Evolutionary conservation across 768 basidiomycete species (phyloP), one percentile per base, ranked within the genome.

Genomic region (Pleurotus platypus): DNA sequence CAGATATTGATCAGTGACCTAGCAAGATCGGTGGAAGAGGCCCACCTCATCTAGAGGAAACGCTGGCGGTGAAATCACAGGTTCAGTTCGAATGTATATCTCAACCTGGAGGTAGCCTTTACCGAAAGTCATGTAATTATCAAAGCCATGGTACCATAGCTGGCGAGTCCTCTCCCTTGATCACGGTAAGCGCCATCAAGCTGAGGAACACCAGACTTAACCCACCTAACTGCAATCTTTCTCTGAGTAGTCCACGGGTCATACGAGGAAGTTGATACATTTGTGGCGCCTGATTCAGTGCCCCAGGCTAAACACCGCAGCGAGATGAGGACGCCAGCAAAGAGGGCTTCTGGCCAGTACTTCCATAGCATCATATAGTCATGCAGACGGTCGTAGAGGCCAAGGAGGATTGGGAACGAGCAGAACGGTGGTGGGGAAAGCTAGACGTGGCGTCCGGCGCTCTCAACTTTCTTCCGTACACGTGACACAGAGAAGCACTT

Each of bases 71-170:
- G 53, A 16, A 24, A 12, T 49, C 47, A n/a, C 59, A 62, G 67
- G 62, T 67, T 48, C 56, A 61, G 30, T 35, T 35, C 49, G 59
- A 53, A 57, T n/a, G 56, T 57, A 45, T 27, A 56, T 24, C 43
- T 51, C 20, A 24, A 49, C 27, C 49, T 46, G 20, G 3, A 40
- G 38, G 49, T 22, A 40, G 39, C 64, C 18, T 72, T 63, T 61
- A 92, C 91, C 94, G 67, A 81, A 82, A 47, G 72, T 78, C 94
- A 96, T 95, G 69, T 97, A 97, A 63, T 83, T 85, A 64, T 91
- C 70, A 65, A 87, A 97, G 0, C 94, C 94, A 75, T 96, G 94
- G 66, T 91, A 87, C 89, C 92, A 97, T 4, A 96, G 73, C 55
- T 88, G 83, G 45, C 87, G 83, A 7, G 85, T 86, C 64, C 78